Evolutionary conservation across 192 early-diverging fungal species (phyloP), one percentile per base, ranked within the genome.

Genomic region (Entomortierella parvispora): DNA sequence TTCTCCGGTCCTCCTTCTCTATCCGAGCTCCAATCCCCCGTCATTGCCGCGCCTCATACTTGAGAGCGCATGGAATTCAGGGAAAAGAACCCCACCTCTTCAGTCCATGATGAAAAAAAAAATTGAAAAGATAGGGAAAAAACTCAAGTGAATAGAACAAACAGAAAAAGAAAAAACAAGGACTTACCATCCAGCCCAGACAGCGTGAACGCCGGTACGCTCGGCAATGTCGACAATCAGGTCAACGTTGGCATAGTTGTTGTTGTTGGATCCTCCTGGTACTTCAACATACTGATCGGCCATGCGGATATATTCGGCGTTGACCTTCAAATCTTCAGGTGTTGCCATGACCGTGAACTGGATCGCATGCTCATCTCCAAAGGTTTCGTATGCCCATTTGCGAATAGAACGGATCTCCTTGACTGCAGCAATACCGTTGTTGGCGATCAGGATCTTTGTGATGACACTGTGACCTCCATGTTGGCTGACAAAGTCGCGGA

Each of bases 221-320:
- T 98, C 96, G 34, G 96, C 97, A 49, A 99, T 90, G 74, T 99
- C 97, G 50, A 98, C 96, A 79, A 99, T 99, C 28, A 99, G 85
- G 65, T 97, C 94, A 47, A 99, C 96, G 68, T 99, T 99, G 23
- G 96, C 93, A 74, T 99, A 99, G 89, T 99, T 99, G 89, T 98
- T 96, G 86, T 99, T 97, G 85, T 92, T 92, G 64, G 94, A 92
- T 50, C 97, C 97, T 66, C 97, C 96, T 18, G 97, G 97, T 12
- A 99, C 95, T 81, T 98, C 95, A 58, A 99, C 93, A 77, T 94
- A 99, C 84, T 98, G 94, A 81, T 99, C 97, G 2, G 97, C 96
- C 96, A 97, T 96, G 59, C 97, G 91, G 80, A 99, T 97, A 83
- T 96, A 99, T 87, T 99, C 97, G 53, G 97, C 96, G 69, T 99